Percentiles rank a stretch among this genome's conserved stretches.
Conservation (phyloP, 345 rosid species). For the Triadica sebifera region DNA sequence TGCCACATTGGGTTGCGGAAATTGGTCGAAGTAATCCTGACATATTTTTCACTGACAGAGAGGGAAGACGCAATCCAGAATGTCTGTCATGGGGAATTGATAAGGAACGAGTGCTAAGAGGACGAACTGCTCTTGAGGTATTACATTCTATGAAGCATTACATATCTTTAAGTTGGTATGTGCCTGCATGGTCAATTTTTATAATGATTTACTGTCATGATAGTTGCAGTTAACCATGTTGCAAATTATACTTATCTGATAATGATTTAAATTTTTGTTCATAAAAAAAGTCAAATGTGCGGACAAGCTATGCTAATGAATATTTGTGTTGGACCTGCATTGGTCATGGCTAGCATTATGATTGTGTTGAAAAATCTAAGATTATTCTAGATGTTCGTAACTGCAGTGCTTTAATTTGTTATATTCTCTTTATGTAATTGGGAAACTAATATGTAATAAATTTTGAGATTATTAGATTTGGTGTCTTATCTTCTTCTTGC, state of each 20-base stretch:
- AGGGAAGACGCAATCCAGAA: constrained; percentile 92
- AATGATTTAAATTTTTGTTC: constrained; percentile 8
- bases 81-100: constrained; percentile 98
- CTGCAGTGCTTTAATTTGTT: constrained; percentile 6
- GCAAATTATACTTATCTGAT: neutral
- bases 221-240: constrained; percentile 14
- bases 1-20: constrained; percentile 97
- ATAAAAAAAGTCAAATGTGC: constrained; percentile 1
- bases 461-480: neutral
- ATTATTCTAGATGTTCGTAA: neutral
- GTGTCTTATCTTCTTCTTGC: constrained; percentile 5
- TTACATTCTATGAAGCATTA: constrained; percentile 17
- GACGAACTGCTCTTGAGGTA: constrained; percentile 95
- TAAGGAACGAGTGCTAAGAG: constrained; percentile 85
- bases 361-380: neutral
- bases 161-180: neutral
- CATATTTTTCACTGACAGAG: constrained; percentile 93
- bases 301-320: neutral
- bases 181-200: neutral
- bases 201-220: constrained; percentile 1
- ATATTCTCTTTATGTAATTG: constrained; percentile 1
- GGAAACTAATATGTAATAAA: neutral
- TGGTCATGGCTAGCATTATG: constrained; percentile 7
- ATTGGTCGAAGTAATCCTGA: constrained; percentile 90
- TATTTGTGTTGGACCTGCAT: neutral